Evolutionary conservation across 768 basidiomycete species (phyloP).

Genomic region (Phylloporus rhodoxanthus): DNA sequence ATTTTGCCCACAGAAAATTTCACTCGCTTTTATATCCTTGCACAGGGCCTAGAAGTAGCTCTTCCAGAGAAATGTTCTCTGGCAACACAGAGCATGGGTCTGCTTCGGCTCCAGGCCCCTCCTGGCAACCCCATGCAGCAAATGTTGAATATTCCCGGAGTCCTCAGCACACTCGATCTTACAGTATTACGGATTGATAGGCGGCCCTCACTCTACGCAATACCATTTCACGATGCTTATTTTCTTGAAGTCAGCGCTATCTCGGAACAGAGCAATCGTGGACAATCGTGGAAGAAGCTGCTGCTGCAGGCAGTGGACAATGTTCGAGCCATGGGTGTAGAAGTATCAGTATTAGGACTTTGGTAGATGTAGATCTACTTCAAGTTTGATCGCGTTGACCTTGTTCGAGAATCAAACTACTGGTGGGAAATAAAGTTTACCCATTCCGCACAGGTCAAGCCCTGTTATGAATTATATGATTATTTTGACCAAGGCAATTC

Average conservation of each 20-base stretch:
- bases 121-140: neutral
- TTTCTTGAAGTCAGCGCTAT: constrained; percentile 49
- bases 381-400: neutral
- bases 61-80: constrained; percentile 24
- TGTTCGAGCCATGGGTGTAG: constrained; percentile 30
- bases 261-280: neutral
- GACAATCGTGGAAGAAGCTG: constrained; percentile 28
- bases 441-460: too few relatives aligned
- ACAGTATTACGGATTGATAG: constrained; percentile 54
- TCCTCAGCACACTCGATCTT: constrained; percentile 38
- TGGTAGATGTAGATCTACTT: constrained; percentile 36
- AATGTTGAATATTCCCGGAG: constrained; percentile 10
- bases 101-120: constrained; percentile 33
- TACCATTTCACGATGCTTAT: constrained; percentile 55
- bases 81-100: constrained; percentile 26
- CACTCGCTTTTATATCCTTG: constrained; percentile 64
- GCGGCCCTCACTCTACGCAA: constrained; percentile 44
- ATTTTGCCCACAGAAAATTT: constrained; percentile 45
- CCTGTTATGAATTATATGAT: too few relatives aligned
- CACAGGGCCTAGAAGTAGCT: constrained; percentile 30
- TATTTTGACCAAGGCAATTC: too few relatives aligned
- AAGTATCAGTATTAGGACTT: constrained; percentile 40
- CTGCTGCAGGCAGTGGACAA: constrained; percentile 34
- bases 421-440: too few relatives aligned
- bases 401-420: too few relatives aligned